phyloP scores from a whole-genome alignment of 495 filamentous ascomycete species.

The Hypoxylon crocopeplum region DNA sequence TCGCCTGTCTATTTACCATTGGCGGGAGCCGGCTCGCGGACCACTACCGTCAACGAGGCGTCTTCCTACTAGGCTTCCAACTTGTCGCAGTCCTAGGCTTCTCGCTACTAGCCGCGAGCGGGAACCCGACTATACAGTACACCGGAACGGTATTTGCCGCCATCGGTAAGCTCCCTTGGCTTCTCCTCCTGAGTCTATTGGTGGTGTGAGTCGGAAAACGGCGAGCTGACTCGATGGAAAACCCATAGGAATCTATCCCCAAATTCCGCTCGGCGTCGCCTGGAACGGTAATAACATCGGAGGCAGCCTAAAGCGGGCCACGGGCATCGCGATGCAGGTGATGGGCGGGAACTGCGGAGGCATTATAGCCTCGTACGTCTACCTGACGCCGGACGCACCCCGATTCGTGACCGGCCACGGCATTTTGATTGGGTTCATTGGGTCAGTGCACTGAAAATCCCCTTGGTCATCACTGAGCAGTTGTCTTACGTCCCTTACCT shows the following conservation, averaged over 20 bases:
- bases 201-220: too few species aligned
- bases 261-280: conserved; percentile 71
- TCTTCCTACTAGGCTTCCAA: conserved; percentile 62
- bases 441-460: too few species aligned
- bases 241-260: conserved; percentile 69
- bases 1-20: conserved; percentile 59
- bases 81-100: conserved; percentile 63
- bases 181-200: too few species aligned
- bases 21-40: conserved; percentile 60
- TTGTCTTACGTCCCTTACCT: too few species aligned
- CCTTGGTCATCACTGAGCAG: too few species aligned
- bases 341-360: conserved; percentile 77
- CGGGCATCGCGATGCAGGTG: conserved; percentile 79
- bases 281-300: conserved; percentile 83
- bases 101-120: conserved; percentile 63
- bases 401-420: conserved; percentile 68
- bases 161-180: conserved; percentile 38
- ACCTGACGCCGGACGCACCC: conserved; percentile 63
- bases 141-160: conserved; percentile 70
- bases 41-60: conserved; percentile 50
- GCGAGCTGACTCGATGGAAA: too few species aligned
- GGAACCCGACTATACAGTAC: conserved; percentile 67
- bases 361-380: conserved; percentile 73
- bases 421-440: conserved; percentile 52
- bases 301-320: conserved; percentile 75